phyloP scores from a whole-genome alignment of 495 filamentous ascomycete species.

The Neurospora discreta region DNA sequence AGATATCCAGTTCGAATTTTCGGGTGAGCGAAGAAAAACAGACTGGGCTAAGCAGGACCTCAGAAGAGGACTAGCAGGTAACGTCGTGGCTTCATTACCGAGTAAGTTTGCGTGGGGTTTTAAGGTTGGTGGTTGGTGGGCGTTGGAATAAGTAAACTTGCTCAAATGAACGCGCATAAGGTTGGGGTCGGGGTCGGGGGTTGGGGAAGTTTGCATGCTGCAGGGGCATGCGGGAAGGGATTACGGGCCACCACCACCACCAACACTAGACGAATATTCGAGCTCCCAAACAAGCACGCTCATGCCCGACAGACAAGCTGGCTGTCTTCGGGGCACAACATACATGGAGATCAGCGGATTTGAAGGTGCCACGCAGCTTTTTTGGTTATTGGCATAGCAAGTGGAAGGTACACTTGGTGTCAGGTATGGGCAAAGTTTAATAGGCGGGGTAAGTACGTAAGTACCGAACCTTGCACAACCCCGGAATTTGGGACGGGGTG shows the following conservation, averaged over 20 bases:
- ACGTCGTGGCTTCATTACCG: background rate
- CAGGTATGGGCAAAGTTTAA: too few species aligned
- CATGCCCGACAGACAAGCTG: too few species aligned
- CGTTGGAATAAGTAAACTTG: background rate
- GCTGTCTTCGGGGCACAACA: too few species aligned
- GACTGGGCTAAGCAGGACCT: background rate
- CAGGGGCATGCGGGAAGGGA: background rate
- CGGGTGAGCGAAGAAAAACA: background rate
- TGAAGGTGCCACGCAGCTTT: too few species aligned
- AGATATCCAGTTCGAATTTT: background rate
- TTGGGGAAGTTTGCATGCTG: background rate
- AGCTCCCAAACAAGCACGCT: background rate
- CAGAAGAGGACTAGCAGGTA: background rate
- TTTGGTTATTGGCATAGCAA: too few species aligned
- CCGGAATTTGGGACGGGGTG: too few species aligned
- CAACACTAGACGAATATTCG: background rate
- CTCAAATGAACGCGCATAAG: constrained; percentile 6
- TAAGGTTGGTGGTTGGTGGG: background rate
- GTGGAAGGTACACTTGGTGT: background rate
- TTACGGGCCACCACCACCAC: background rate
- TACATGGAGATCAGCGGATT: too few species aligned
- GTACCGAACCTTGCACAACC: too few species aligned
- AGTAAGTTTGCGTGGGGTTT: background rate
- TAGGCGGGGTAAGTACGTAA: too few species aligned
- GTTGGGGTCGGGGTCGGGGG: background rate